Evolutionary conservation across 352 stramenopile genomes (phyloP).

Genomic region (Pythium phragmiticola): DNA sequence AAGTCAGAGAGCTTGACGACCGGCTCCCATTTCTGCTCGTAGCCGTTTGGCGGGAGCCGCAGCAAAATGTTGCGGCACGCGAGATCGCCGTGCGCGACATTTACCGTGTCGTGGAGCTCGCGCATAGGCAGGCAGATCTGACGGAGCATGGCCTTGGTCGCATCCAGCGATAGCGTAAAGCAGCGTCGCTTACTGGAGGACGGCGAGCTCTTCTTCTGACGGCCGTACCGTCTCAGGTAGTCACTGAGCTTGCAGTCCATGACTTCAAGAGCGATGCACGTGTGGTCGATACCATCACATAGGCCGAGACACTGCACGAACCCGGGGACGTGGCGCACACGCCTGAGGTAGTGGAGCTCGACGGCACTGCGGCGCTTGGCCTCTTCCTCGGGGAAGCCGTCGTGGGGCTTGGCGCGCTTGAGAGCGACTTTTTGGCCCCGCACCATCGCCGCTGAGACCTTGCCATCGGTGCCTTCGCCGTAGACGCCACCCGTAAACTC

Average conservation of each 20-base stretch:
- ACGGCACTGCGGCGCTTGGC: conserved; percentile 78
- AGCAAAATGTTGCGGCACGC: conserved; percentile 88
- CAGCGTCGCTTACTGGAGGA: conserved; percentile 36
- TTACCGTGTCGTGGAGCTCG: conserved; percentile 73
- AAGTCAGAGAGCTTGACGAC: conserved; percentile 86
- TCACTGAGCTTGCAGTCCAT: conserved; percentile 89
- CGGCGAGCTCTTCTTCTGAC: conserved; percentile 23
- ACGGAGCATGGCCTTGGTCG: conserved; percentile 57
- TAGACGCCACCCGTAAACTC: conserved; percentile 83
- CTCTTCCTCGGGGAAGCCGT: conserved; percentile 71
- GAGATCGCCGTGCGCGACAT: conserved; percentile 78
- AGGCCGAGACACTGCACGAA: conserved; percentile 82
- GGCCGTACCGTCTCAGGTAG: conserved; percentile 73
- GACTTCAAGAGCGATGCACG: conserved; percentile 84
- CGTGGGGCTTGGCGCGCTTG: conserved; percentile 79
- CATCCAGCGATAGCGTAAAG: conserved; percentile 56
- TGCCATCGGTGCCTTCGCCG: conserved; percentile 82
- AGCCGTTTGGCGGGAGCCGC: conserved; percentile 71
- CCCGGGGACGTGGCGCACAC: conserved; percentile 69
- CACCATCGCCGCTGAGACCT: conserved; percentile 74
- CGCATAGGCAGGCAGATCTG: conserved; percentile 82
- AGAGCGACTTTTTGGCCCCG: conserved; percentile 77
- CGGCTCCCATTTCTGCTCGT: conserved; percentile 79
- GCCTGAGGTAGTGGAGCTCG: conserved; percentile 77
- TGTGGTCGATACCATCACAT: conserved; percentile 83